Base-by-base conservation (phyloP, 164 flowering plant species). In the Magnolia sinica region DNA sequence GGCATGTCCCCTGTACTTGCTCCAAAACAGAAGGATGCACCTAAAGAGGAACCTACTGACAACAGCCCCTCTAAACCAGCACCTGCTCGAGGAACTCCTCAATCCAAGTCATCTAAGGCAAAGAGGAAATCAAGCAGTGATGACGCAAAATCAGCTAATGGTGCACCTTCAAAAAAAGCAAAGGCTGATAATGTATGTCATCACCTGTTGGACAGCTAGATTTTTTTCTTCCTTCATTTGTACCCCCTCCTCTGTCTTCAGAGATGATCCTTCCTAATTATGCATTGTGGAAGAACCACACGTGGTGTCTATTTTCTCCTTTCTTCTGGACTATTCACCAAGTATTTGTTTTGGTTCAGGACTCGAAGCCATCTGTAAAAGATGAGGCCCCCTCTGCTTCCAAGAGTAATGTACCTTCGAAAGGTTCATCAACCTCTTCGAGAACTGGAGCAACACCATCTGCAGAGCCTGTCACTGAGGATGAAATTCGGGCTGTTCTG, bases 31-130 rank as follows among this genome's bases (percentile, higher is more conserved):
- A 91, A 91, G 88, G 95, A 90, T 78, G 84, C 82, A 29, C 84
- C 84, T 50, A 95, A 93, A 85, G 95, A 94, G 79, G 99, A 96
- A 83, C 90, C 93, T 27, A 79, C 77, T 77, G 98, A 94, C 16
- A 90, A 77, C 78, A 92, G 89, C 74, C 93, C 98, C 29, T 58
- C 79, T 52, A 94, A 94, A 83, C 58, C 91, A 45, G 77, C 73
- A 27, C 74, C 89, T 72, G 73, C 90, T 75, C 88, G 87, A 45
- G 92, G 89, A 68, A 90, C 96, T 50, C 87, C 97, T 22, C 68
- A 89, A 64, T 81, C 95, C 7, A 96, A 94, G 83, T 86, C 97
- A 31, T 16, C 91, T n/a, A 96, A 96, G 83, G 91, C 92, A 19
- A 96, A 96, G 84, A 91, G 98, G 78, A 96, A 93, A 83, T 65